These are phyloP conservation scores for Plenodomus lindquistii DNA, from an alignment of 2,329 filamentous ascomycete species.

Conservation along the genomic window DNA sequence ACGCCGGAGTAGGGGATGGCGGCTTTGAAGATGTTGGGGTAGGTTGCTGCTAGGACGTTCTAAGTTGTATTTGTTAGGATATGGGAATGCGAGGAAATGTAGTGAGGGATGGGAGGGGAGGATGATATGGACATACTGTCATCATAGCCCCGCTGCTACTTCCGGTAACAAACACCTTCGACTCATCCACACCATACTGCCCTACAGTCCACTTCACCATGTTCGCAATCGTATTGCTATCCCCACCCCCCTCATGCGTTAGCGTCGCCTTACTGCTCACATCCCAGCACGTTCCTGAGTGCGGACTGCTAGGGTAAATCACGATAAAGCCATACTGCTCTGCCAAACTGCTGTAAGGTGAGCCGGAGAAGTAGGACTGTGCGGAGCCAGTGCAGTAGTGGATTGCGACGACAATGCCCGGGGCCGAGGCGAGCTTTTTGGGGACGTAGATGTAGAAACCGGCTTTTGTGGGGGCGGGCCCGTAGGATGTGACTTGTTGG, in stretches of 20 bases:
- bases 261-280: slow-evolving; percentile 59
- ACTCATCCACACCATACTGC: slow-evolving; percentile 56
- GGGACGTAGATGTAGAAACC: slow-evolving; percentile 59
- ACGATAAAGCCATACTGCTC: slow-evolving; percentile 63
- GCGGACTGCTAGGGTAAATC: slow-evolving; percentile 60
- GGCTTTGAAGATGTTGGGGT: slow-evolving; percentile 59
- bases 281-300: slow-evolving; percentile 62
- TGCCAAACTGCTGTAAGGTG: slow-evolving; percentile 59
- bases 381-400: slow-evolving; percentile 64
- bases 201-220: slow-evolving; percentile 61
- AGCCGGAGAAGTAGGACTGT: slow-evolving; percentile 52
- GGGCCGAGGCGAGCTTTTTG: slow-evolving; percentile 49
- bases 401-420: slow-evolving; percentile 57
- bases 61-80: slow-evolving; percentile 13
- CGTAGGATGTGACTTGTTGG: slow-evolving; percentile 48
- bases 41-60: slow-evolving; percentile 56
- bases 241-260: slow-evolving; percentile 61
- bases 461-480: slow-evolving; percentile 53
- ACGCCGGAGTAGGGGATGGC: slow-evolving; percentile 59
- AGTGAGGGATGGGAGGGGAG: no score
- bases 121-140: slow-evolving; percentile 43
- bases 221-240: slow-evolving; percentile 61
- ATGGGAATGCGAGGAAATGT: no score
- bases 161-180: slow-evolving; percentile 60
- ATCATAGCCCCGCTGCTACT: slow-evolving; percentile 61